A percentile compares a stretch with the other conserved stretches of the same genome.
Conservation (phyloP, 2,329 filamentous ascomycete genomes). For the Fusarium nelsonii region DNA sequence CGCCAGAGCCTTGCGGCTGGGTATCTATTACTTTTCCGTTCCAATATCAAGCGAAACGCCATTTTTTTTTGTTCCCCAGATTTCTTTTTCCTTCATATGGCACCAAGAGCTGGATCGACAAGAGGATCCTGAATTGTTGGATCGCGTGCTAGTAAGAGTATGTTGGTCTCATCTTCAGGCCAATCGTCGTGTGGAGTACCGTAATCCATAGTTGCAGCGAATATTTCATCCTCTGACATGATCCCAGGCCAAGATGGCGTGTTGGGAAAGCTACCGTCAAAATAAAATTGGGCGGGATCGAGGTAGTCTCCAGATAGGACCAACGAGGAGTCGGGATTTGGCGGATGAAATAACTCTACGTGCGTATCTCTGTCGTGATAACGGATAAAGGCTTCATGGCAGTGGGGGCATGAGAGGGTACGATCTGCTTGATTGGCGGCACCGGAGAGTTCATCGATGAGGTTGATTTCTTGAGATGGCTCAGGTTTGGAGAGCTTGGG, state of each 20-base stretch:
- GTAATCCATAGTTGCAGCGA: constrained; percentile 53
- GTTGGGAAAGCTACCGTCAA: constrained; percentile 35
- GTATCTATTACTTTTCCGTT: constrained; percentile 43
- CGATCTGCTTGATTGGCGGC: constrained; percentile 56
- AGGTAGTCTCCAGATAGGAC: constrained; percentile 44
- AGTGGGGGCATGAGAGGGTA: constrained; percentile 61
- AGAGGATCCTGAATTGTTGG: constrained; percentile 41
- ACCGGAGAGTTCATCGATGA: constrained; percentile 60
- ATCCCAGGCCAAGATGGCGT: constrained; percentile 44
- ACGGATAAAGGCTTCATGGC: constrained; percentile 61
- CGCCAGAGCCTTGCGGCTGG: constrained; percentile 37
- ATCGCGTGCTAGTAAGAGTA: constrained; percentile 55
- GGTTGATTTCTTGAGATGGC: constrained; percentile 40
- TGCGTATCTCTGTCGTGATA: constrained; percentile 65
- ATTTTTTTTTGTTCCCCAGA: neutral
- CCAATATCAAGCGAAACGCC: constrained; percentile 14
- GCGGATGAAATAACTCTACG: constrained; percentile 51
- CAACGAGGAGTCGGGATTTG: constrained; percentile 38
- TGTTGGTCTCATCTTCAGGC: constrained; percentile 60
- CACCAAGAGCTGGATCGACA: constrained; percentile 52
- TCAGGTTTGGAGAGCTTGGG: constrained; percentile 51
- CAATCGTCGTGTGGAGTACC: constrained; percentile 55
- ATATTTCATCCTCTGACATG: constrained; percentile 50
- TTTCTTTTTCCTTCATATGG: constrained; percentile 11
- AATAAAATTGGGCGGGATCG: constrained; percentile 35